Base-by-base conservation (phyloP, 495 filamentous ascomycete species). In the Daldinia childiae region DNA sequence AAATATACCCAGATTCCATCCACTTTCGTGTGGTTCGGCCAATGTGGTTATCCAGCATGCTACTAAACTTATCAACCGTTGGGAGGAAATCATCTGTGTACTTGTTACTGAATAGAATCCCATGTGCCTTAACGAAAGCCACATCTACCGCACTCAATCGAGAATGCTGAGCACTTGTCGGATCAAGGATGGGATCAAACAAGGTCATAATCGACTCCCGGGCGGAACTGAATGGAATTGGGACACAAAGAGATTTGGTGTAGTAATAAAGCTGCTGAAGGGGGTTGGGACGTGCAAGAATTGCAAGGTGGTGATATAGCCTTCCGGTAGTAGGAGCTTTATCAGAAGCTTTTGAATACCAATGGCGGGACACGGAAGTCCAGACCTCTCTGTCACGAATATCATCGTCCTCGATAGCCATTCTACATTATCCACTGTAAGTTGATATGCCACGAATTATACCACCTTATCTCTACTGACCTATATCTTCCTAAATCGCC, bases 251-350 rank as follows among this genome's bases (percentile, higher is more conserved):
- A 0, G 62, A 58, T 12, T 79, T 79, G 0, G 69, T 38, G 19
- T 94, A 94, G 63, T 88, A 89, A 65, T 88, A 92, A 0, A 94
- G 76, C 69, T 95, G 92, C 58, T 90, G 87, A 0, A 93, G 74
- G n/a, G 85, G 79, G 68, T 92, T 89, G 0, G 91, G 90, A 6
- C 90, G 82, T 17, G 92, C 89, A 9, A 94, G 79, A 11, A 94
- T 92, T 0, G 91, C 92, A 9, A 94, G 85, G 74, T 94, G 92
- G 78, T 95, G 92, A 64, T 93, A 92, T 11, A 94, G 82, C 0
- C 92, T 81, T 0, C 92, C 92, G 30, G 89, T 83, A 5, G 84
- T 82, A 0, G 92, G 91, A 36, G 81, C 89, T 27, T 86, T 86
- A 66, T 94, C 90, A 15, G 90, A 87, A 3, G 90, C 92, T 74